phyloP scores from a whole-genome alignment of 305 asterid genomes.

The Nicotiana rustica region DNA sequence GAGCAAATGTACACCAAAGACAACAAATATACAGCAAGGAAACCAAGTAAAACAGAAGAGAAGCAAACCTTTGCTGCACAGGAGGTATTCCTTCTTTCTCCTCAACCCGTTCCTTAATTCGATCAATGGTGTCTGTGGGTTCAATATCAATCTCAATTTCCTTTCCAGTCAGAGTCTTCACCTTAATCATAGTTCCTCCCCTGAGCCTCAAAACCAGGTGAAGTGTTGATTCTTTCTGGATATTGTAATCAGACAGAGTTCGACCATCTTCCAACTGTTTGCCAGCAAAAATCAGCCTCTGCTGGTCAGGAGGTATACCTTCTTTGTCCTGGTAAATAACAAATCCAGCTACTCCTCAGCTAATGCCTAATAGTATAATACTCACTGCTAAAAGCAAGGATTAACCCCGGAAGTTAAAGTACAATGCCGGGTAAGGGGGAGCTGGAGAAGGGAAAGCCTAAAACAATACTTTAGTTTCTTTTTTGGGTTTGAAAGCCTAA shows the following conservation, averaged over 20 bases:
- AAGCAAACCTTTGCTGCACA: conserved; percentile 45
- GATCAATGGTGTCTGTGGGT: conserved; percentile 46
- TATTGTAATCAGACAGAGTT: conserved; percentile 49
- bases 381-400: background rate
- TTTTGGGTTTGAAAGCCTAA: background rate
- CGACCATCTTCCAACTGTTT: conserved; percentile 48
- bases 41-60: background rate
- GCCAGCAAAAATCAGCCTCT: conserved; percentile 41
- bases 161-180: conserved; percentile 50
- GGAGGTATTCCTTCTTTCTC: conserved; percentile 52
- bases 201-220: conserved; percentile 50
- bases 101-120: conserved; percentile 49
- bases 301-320: conserved; percentile 46
- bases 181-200: conserved; percentile 51
- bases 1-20: background rate
- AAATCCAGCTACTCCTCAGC: conserved; percentile 10
- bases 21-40: background rate
- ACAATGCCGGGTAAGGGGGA: background rate
- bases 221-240: conserved; percentile 47
- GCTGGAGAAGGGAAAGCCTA: no score
- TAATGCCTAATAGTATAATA: background rate
- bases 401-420: background rate
- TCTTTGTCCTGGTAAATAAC: conserved; percentile 42
- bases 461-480: background rate
- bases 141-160: conserved; percentile 52